These are phyloP conservation scores for Suillus ampliporus DNA, from an alignment of 768 basidiomycete genomes.

Conservation along the genomic window DNA sequence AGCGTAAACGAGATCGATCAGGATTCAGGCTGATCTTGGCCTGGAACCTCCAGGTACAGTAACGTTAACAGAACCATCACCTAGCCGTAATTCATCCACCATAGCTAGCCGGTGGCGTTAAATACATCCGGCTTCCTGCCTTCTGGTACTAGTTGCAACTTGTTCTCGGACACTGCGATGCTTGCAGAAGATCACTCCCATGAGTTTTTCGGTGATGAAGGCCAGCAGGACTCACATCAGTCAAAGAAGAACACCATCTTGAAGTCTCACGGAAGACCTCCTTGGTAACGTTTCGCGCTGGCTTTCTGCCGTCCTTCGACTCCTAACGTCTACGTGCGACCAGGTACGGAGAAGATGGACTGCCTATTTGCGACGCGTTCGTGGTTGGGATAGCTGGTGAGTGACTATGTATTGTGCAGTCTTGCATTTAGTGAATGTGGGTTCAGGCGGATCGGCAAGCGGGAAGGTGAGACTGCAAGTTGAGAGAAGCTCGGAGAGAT, in stretches of 20 bases:
- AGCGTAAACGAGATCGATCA: no score
- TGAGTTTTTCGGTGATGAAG: conserved; percentile 28
- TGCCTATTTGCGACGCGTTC: conserved; percentile 73
- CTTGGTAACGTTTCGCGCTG: conserved; percentile 58
- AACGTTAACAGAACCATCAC: not conserved
- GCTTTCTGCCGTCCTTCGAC: conserved; percentile 10
- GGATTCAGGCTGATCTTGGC: not conserved
- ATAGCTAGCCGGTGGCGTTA: conserved; percentile 42
- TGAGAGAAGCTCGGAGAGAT: conserved; percentile 2
- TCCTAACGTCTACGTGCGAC: conserved; percentile 21
- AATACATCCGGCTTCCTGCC: conserved; percentile 20
- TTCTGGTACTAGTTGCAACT: conserved; percentile 5
- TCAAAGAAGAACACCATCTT: conserved; percentile 75
- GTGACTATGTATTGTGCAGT: conserved; percentile 18
- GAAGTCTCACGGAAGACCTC: conserved; percentile 84
- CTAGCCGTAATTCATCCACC: not conserved
- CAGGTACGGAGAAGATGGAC: conserved; percentile 83
- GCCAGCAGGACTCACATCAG: conserved; percentile 25
- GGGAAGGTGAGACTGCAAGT: conserved; percentile 65
- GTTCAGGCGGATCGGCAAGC: conserved; percentile 80
- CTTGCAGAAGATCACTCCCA: conserved; percentile 30
- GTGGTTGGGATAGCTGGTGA: conserved; percentile 85
- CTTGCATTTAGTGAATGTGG: not conserved
- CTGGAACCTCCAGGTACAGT: not conserved
- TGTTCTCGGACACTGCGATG: conserved; percentile 21